phyloP scores from a whole-genome alignment of 2,329 filamentous ascomycete genomes.

The Penicillium concentricum region DNA sequence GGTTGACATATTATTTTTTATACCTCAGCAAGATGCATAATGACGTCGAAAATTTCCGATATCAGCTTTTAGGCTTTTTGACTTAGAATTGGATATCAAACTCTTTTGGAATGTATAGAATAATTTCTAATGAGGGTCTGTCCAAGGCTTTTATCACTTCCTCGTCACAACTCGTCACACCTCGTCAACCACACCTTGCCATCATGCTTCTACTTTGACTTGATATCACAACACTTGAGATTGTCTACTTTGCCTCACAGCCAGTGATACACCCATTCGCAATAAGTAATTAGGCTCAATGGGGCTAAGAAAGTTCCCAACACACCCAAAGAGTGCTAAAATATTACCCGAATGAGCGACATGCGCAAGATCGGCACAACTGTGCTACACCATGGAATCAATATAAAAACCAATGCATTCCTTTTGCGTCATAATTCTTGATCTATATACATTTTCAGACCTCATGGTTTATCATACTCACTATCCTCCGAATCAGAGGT shows the following conservation, averaged over 20 bases:
- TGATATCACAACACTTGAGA: background rate
- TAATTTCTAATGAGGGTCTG: background rate
- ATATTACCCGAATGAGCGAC: background rate
- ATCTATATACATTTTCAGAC: background rate
- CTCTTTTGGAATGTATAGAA: background rate
- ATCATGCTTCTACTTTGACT: background rate
- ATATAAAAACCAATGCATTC: background rate
- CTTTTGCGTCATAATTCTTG: background rate
- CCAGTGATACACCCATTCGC: background rate
- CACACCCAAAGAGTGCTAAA: background rate
- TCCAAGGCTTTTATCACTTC: background rate
- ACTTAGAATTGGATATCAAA: too few relatives aligned
- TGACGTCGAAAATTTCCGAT: background rate
- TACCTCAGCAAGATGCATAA: constrained; percentile 5
- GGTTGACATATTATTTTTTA: background rate
- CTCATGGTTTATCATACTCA: background rate
- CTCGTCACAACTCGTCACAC: too few relatives aligned
- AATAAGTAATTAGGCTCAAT: background rate
- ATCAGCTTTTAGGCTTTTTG: background rate
- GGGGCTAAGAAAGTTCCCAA: too few relatives aligned
- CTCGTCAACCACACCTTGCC: background rate
- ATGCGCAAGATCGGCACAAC: background rate
- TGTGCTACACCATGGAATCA: background rate
- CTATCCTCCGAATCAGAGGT: background rate
- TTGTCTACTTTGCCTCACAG: too few relatives aligned